Base-by-base conservation (phyloP, 2,329 filamentous ascomycete genomes). In the Mariannaea elegans region DNA sequence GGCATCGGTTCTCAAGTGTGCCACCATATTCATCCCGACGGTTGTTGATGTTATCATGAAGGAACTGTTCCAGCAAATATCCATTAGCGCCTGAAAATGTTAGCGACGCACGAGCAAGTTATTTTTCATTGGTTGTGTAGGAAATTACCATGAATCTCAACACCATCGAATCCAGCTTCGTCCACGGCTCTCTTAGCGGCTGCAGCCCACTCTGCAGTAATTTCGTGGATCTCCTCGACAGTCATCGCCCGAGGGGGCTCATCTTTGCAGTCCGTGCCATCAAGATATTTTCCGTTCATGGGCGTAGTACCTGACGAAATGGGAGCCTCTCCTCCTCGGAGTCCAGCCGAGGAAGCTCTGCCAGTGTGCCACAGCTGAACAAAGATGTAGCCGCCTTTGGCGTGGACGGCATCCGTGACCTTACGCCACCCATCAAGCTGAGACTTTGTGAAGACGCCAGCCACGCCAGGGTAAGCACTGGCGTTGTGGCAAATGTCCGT, bases 151-250 rank as follows among this genome's bases (percentile, higher is more conserved):
- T 84, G 80, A n/a, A 81, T 72, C 65, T 93, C 90, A 51, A 93
- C 85, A 4, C 85, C 87, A 70, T 93, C 90, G 44, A 89, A 88
- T 0, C 90, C 90, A 2, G 84, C 86, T 1, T 53, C 61, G 1
- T 82, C 80, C 2, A 91, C 73, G 1, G 89, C 83, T n/a, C 85
- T 77, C 66, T 81, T 81, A 0, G 82, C 76, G 0, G 84, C 82
- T 0, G 78, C 81, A 2, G 81, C 84, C 77, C 83, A 92, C 2
- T 84, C 84, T 2, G 74, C 72, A 68, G 90, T 90, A 61, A 89
- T 79, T 2, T 80, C 75, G 53, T 87, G 79, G 57, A 93, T 93
- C 36, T 92, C 89, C 0, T 82, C 76, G 16, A 84, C 77, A 0
- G 85, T 89, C 84, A 93, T 84, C 9, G 82, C 87, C 52, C 84